Evolutionary conservation across 177 flowering plant genomes (phyloP), one percentile per base, ranked within the genome.

Genomic region (Vitis hybrid): DNA sequence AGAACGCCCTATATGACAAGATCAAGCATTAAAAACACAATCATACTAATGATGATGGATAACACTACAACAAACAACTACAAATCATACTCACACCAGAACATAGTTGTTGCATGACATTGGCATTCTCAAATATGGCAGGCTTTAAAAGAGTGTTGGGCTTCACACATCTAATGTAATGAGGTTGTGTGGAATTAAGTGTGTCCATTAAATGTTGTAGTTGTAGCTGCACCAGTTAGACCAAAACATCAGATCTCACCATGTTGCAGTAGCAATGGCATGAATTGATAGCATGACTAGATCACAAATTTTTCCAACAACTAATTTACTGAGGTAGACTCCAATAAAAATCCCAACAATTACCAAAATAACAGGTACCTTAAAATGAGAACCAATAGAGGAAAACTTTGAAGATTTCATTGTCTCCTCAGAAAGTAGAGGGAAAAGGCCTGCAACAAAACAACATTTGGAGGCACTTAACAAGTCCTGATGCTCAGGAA

Each of bases 161-260:
- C 81, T 89, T 89, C 84, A 89, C 94, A 68, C 94, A 89, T 80
- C 94, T 86, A 68, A 89, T 83, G 70, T 88, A 89, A 74, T 88
- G 91, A 18, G 94, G 91, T 65, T 90, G 90, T 60, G 90, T 90
- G 51, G 89, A 88, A 79, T 84, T 88, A 47, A 90, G 76, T 50
- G 90, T 85, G 33, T 89, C 90, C 89, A 89, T 86, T 75, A 89
- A 73, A 55, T 82, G 84, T 66, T 86, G 90, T 22, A 89, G 80
- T 84, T 89, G 91, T 53, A 89, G 77, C 94, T 90, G 86, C 81
- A 82, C 57, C 47, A 79, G 65, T 51, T 28, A 55, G 14, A 64
- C n/a, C 53, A 76, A 49, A 50, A 75, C 11, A 68, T 22, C 56
- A 47, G 11, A 4, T 57, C 44, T 62, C 52, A 38, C 51, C 17